Conservation (phyloP, 2,329 filamentous ascomycete genomes). For the Proliferodiscus dingleyae region DNA sequence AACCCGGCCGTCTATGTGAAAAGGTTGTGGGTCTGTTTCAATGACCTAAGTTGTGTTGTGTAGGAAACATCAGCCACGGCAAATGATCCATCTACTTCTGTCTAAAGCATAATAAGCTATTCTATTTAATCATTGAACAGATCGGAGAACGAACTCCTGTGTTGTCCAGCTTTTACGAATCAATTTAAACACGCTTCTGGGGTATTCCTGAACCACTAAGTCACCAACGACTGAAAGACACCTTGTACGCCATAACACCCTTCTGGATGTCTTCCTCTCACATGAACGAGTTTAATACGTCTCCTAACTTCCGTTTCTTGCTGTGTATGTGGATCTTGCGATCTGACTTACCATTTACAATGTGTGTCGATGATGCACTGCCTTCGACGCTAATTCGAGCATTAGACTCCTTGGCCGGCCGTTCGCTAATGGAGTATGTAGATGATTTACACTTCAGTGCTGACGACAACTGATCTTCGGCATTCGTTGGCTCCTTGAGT, state of each 20-base stretch:
- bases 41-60: too few species aligned
- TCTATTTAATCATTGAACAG: too few species aligned
- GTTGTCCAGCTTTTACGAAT: too few species aligned
- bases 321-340: slow-evolving; percentile 9
- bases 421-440: background rate
- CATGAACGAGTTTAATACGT: slow-evolving; percentile 21
- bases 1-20: too few species aligned
- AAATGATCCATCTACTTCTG: too few species aligned
- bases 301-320: slow-evolving; percentile 21
- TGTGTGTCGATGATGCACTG: background rate
- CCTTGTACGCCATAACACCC: background rate
- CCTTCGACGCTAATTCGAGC: background rate
- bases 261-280: background rate
- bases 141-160: too few species aligned
- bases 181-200: too few species aligned
- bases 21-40: too few species aligned
- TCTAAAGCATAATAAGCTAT: too few species aligned
- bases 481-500: background rate
- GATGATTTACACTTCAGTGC: background rate
- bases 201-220: too few species aligned
- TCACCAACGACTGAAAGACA: too few species aligned
- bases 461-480: background rate
- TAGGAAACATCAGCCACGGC: too few species aligned
- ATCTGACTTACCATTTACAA: slow-evolving; percentile 1
- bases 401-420: background rate